Evolutionary conservation across 345 rosid species (phyloP).

Genomic region (Linum trigynum): DNA sequence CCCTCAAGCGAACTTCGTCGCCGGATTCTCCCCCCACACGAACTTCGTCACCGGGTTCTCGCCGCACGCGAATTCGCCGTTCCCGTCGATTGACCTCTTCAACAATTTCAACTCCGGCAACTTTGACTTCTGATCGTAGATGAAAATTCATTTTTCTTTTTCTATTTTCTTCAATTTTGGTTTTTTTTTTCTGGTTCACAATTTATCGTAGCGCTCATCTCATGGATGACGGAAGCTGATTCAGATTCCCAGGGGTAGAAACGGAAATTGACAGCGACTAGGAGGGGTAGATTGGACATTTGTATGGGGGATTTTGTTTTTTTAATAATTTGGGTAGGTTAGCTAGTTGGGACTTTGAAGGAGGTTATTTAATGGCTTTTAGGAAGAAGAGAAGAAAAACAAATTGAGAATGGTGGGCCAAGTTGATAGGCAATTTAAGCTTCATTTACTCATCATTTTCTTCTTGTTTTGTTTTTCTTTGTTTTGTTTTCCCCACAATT

Average conservation of each 20-base stretch:
- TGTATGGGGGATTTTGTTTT: slow-evolving; percentile 11
- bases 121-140: slow-evolving; percentile 37
- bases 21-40: slow-evolving; percentile 6
- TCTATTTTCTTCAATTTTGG: too few species aligned
- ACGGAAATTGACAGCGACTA: slow-evolving; percentile 8
- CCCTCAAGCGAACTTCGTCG: slow-evolving; percentile 24
- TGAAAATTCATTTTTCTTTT: background rate
- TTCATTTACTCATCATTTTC: too few species aligned
- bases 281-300: background rate
- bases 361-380: slow-evolving; percentile 13
- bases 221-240: too few species aligned
- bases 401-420: background rate
- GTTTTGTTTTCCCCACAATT: too few species aligned
- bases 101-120: slow-evolving; percentile 30
- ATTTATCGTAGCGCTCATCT: background rate
- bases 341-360: slow-evolving; percentile 18
- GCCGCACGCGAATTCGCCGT: slow-evolving; percentile 33
- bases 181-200: background rate
- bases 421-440: background rate
- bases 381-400: too few species aligned
- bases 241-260: background rate
- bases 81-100: slow-evolving; percentile 51
- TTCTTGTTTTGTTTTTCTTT: too few species aligned
- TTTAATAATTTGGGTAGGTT: slow-evolving; percentile 16
- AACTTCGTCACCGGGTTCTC: slow-evolving; percentile 20